Conservation (phyloP, 371 early-diverging fungal genomes). For the Syncephalastrum racemosum region DNA sequence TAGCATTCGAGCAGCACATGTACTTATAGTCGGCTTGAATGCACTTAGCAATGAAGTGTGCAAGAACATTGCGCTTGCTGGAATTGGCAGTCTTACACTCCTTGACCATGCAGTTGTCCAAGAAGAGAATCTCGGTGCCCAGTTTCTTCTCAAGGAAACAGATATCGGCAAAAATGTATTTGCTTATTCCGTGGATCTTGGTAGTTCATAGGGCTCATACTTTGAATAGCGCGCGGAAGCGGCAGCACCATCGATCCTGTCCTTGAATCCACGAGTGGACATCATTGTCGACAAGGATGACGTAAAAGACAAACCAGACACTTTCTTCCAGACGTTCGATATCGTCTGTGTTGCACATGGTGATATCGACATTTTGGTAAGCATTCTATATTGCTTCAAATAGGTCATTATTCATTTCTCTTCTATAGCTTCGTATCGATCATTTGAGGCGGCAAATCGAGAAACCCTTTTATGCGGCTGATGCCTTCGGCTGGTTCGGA, state of each 20-base stretch:
- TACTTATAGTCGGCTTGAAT: constrained; percentile 69
- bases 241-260: constrained; percentile 52
- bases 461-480: constrained; percentile 69
- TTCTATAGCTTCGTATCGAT: constrained; percentile 57
- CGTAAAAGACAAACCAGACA: constrained; percentile 43
- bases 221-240: constrained; percentile 63
- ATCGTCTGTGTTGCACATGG: constrained; percentile 65
- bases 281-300: constrained; percentile 54
- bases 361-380: constrained; percentile 33
- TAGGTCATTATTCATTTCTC: too few species aligned
- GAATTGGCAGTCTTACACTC: constrained; percentile 77
- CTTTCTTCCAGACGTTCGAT: constrained; percentile 62
- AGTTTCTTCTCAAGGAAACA: constrained; percentile 66
- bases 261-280: constrained; percentile 77
- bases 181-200: background rate
- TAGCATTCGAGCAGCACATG: constrained; percentile 76
- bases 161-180: constrained; percentile 73
- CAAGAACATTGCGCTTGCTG: constrained; percentile 91
- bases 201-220: background rate
- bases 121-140: constrained; percentile 71
- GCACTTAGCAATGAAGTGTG: constrained; percentile 78
- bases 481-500: constrained; percentile 75
- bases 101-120: constrained; percentile 61
- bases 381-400: background rate
- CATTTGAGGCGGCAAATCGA: constrained; percentile 49